Conservation (phyloP, 2,329 filamentous ascomycete species). For the Gaeumannomyces sp. region DNA sequence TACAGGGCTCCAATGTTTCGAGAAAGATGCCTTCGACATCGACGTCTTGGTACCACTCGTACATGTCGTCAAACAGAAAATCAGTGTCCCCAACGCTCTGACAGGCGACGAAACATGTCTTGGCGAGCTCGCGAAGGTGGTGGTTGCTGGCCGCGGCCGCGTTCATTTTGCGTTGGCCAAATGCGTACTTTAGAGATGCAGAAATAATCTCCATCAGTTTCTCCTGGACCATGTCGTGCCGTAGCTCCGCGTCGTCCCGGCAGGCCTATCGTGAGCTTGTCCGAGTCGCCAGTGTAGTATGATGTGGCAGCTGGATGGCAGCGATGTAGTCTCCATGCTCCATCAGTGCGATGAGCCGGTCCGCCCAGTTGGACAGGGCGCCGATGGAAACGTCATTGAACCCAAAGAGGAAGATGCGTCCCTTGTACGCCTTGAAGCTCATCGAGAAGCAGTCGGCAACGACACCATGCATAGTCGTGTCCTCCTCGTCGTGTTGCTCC, state of each 20-base stretch:
- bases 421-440: constrained; percentile 95
- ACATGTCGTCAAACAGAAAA: constrained; percentile 87
- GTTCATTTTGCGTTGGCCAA: constrained; percentile 56
- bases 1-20: constrained; percentile 80
- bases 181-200: constrained; percentile 84
- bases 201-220: constrained; percentile 90
- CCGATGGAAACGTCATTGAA: constrained; percentile 90
- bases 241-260: constrained; percentile 71
- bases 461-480: constrained; percentile 86
- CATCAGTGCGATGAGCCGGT: constrained; percentile 88
- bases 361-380: constrained; percentile 93
- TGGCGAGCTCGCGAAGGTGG: constrained; percentile 70
- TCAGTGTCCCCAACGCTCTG: constrained; percentile 70
- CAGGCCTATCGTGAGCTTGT: constrained; percentile 88
- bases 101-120: constrained; percentile 79
- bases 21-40: constrained; percentile 71
- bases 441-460: constrained; percentile 97
- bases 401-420: constrained; percentile 84
- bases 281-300: constrained; percentile 86
- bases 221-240: constrained; percentile 78
- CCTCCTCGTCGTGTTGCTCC: constrained; percentile 72
- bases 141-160: constrained; percentile 39
- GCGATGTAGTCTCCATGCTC: constrained; percentile 93
- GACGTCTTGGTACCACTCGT: constrained; percentile 80
- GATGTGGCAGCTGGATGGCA: constrained; percentile 86